Conservation (phyloP, 2,329 filamentous ascomycete species). For the Nakataea oryzae region DNA sequence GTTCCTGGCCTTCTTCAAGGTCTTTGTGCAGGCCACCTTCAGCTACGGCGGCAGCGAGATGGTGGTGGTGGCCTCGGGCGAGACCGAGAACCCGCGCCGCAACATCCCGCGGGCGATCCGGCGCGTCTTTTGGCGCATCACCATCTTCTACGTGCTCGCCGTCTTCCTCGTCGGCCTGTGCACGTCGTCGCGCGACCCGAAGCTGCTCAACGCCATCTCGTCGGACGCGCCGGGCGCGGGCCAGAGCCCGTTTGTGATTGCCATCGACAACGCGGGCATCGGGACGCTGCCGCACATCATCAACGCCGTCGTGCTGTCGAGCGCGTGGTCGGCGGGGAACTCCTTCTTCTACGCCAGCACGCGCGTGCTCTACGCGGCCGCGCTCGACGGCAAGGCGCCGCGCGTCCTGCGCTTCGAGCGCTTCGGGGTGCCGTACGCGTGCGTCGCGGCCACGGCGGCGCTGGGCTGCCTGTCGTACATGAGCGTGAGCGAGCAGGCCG, state of each 20-base stretch:
- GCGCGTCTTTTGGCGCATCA: constrained; percentile 19
- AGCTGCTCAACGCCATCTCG: constrained; percentile 19
- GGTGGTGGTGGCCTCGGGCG: constrained; percentile 9
- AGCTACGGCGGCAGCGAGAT: constrained; percentile 9
- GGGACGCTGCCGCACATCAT: constrained; percentile 51
- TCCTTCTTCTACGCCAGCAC: constrained; percentile 22
- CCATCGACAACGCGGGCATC: constrained; percentile 50
- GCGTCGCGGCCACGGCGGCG: constrained; percentile 33
- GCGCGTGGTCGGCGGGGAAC: constrained; percentile 22
- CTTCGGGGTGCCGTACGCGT: constrained; percentile 27
- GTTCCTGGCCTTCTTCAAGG: constrained; percentile 31
- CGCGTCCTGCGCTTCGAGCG: constrained; percentile 34
- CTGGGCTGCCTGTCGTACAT: constrained; percentile 57
- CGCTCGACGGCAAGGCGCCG: constrained; percentile 36
- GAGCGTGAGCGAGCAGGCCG: constrained; percentile 32
- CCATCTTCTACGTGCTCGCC: constrained; percentile 19
- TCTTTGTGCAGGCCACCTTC: constrained; percentile 23
- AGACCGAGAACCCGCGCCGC: constrained; percentile 10
- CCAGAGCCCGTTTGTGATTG: constrained; percentile 37
- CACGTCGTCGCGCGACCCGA: constrained; percentile 16
- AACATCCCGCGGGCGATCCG: constrained; percentile 10
- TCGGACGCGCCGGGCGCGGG: constrained; percentile 17
- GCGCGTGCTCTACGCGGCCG: constrained; percentile 31
- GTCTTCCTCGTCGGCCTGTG: constrained; percentile 19
- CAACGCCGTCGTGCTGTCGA: constrained; percentile 52